Percentiles rank a stretch among this genome's conserved stretches.
phyloP scores from a whole-genome alignment of 441 rosid genomes.

The Eutrema salsugineum region DNA sequence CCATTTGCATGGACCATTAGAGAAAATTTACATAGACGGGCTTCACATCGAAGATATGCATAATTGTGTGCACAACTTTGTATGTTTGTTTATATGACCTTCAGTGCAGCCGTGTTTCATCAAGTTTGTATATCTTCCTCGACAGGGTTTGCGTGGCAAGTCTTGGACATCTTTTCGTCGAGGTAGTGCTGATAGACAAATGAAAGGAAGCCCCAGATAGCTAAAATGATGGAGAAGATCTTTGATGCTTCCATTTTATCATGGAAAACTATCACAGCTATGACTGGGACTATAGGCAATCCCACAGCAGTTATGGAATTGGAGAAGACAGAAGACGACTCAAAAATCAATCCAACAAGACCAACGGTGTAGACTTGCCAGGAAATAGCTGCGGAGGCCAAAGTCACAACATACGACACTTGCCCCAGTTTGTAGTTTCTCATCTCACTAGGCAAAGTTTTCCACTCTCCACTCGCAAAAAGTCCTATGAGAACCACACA shows the following conservation, averaged over 20 bases:
- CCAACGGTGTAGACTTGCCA: conserved; percentile 33
- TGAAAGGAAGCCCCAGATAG: conserved; percentile 47
- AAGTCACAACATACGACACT: conserved; percentile 27
- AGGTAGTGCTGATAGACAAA: conserved; percentile 47
- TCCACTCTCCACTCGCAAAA: conserved; percentile 39
- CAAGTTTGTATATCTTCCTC: conserved; percentile 14
- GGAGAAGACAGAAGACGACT: conserved; percentile 37
- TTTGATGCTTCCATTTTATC: conserved; percentile 38
- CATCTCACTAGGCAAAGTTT: conserved; percentile 29
- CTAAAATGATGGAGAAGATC: conserved; percentile 40
- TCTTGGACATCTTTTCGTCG: conserved; percentile 26
- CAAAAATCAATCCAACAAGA: conserved; percentile 31
- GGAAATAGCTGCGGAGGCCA: conserved; percentile 28
- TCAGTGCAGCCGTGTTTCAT: neutral
- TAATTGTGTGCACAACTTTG: neutral
- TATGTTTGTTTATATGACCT: conserved; percentile 5
- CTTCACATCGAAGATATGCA: neutral
- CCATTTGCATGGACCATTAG: neutral
- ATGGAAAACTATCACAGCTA: conserved; percentile 41
- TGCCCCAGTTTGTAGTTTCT: conserved; percentile 30
- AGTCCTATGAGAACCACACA: conserved; percentile 33
- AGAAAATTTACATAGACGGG: neutral
- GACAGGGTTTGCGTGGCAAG: neutral
- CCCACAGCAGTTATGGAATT: conserved; percentile 33
- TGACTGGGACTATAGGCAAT: conserved; percentile 40